Conservation (phyloP, 2,329 filamentous ascomycete genomes). For the Botrytis medusae region DNA sequence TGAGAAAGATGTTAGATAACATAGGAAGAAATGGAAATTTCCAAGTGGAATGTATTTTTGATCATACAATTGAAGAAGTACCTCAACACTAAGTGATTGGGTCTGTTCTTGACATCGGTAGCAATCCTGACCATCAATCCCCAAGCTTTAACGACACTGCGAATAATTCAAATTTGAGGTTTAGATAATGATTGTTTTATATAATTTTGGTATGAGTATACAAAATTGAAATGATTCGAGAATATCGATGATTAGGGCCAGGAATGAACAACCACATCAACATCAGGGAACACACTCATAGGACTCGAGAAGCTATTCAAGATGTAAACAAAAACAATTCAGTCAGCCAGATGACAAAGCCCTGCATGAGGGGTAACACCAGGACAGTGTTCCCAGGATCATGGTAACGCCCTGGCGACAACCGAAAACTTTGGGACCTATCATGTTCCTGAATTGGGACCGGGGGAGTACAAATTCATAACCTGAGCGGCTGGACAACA, state of each 20-base stretch:
- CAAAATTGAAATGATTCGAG: background rate
- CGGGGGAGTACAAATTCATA: background rate
- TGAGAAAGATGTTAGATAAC: background rate
- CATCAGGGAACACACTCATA: background rate
- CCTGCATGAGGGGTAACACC: slow-evolving; percentile 7
- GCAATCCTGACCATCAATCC: background rate
- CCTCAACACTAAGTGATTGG: background rate
- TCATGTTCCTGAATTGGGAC: background rate
- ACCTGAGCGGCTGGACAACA: background rate
- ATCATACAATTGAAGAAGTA: background rate
- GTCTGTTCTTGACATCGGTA: background rate
- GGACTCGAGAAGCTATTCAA: background rate
- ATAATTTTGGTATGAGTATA: background rate
- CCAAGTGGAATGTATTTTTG: slow-evolving; percentile 5
- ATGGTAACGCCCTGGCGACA: background rate
- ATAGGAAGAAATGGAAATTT: background rate
- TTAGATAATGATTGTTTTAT: background rate
- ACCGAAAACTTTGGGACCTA: background rate
- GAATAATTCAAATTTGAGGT: background rate
- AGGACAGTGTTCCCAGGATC: background rate
- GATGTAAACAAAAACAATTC: slow-evolving; percentile 19
- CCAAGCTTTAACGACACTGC: background rate
- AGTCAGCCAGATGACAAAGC: slow-evolving; percentile 10
- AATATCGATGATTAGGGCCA: background rate
- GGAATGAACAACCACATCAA: background rate